phyloP scores from a whole-genome alignment of 805 yeast species.

The Scheffersomyces lignosus region DNA sequence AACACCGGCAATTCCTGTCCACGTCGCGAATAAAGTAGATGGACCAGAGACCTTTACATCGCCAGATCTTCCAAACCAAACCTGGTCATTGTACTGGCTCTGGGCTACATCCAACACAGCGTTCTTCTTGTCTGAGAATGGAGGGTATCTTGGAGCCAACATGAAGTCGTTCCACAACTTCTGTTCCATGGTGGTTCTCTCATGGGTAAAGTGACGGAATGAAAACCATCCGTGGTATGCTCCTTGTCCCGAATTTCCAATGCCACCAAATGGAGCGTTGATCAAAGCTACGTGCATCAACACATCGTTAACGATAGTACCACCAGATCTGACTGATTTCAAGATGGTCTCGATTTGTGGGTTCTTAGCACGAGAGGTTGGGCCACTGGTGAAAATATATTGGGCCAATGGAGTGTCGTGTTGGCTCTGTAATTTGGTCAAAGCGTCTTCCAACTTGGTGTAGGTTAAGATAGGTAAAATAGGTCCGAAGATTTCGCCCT shows the following conservation, averaged over 20 bases:
- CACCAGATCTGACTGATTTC: conserved; percentile 67
- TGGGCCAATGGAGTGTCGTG: conserved; percentile 82
- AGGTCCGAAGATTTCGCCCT: conserved; percentile 82
- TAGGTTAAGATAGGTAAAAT: conserved; percentile 71
- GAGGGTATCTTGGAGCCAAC: conserved; percentile 66
- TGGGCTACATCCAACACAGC: conserved; percentile 24
- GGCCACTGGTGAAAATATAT: conserved; percentile 58
- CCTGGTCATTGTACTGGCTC: conserved; percentile 29
- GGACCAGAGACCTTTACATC: conserved; percentile 38
- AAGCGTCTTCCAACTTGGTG: conserved; percentile 41
- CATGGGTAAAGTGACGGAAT: conserved; percentile 67
- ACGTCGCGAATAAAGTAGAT: conserved; percentile 26
- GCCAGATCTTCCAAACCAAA: conserved; percentile 41
- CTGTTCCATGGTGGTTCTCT: conserved; percentile 64
- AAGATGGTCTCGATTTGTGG: conserved; percentile 44
- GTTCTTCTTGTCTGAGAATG: conserved; percentile 43
- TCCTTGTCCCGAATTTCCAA: conserved; percentile 84
- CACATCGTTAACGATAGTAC: conserved; percentile 66
- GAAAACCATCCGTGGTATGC: conserved; percentile 76
- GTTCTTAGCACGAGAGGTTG: conserved; percentile 48
- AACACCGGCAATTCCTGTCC: conserved; percentile 33
- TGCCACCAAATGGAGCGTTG: conserved; percentile 86
- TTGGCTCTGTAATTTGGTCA: conserved; percentile 41
- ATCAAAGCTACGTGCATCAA: conserved; percentile 67
- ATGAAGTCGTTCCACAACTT: conserved; percentile 63